Evolutionary conservation across 306 rosid genomes (phyloP).

Genomic region (Mimosa pudica): DNA sequence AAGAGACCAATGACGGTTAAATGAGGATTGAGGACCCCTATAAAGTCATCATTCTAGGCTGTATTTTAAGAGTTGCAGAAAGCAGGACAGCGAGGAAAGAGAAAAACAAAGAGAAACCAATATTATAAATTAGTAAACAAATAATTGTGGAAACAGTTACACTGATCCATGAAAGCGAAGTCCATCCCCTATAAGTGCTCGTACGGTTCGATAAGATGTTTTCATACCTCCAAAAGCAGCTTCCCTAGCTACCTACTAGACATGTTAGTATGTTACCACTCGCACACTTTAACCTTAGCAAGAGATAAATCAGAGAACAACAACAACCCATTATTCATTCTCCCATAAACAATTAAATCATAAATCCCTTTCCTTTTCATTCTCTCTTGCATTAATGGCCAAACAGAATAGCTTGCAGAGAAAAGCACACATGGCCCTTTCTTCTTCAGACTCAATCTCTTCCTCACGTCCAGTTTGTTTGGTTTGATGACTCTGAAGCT

Average conservation of each 20-base stretch:
- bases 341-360: background rate
- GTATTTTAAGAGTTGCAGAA: background rate
- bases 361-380: background rate
- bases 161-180: conserved; percentile 19
- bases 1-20: background rate
- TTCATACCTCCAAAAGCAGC: conserved; percentile 16
- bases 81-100: background rate
- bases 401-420: conserved; percentile 31
- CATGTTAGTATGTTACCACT: background rate
- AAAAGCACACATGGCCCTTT: conserved; percentile 24
- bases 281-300: background rate
- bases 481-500: conserved; percentile 3
- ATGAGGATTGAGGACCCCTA: background rate
- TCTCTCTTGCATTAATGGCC: conserved; percentile 30
- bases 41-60: background rate
- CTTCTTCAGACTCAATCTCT: conserved; percentile 6
- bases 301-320: background rate
- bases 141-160: conserved; percentile 31
- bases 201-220: conserved; percentile 29
- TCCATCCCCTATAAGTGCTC: conserved; percentile 26
- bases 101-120: background rate
- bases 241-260: background rate
- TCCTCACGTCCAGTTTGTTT: conserved; percentile 7
- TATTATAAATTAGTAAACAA: conserved; percentile 23
- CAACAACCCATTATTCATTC: background rate